Base-by-base conservation (phyloP, 1,284 basidiomycete species). In the Apiotrichum sp. region DNA sequence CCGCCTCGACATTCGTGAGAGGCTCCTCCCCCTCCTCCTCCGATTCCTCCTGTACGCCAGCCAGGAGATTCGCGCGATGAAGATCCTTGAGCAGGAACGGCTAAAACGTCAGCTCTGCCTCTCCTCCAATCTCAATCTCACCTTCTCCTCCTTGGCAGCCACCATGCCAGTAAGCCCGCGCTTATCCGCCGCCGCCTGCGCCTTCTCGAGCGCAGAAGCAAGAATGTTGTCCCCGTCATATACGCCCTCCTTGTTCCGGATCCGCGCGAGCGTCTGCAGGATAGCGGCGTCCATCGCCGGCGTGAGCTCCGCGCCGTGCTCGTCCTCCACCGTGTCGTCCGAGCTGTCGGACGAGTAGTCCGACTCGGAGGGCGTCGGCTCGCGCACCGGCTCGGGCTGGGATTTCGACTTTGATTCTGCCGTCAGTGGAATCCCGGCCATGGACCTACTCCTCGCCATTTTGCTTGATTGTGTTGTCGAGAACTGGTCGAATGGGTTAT, bases 241-340 rank as follows among this genome's bases (percentile, higher is more conserved):
- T 65, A 80, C 82, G 0, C 90, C 89, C 71, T 98, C 92, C 65
- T 84, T 88, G 55, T 82, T 81, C 68, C 85, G 84, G 59, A 98
- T 98, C 65, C 86, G 83, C 1, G 87, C 88, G 7, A 98, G 80
- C 0, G 93, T 98, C 49, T 91, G 82, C 43, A 98, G 80, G 66
- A 98, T 96, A 16, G 96, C 96, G 45, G 87, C 96, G 71, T 98
- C 95, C 47, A 98, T 83, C 0, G 88, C 86, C 2, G 93, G 92
- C 0, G 93, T 98, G 54, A 98, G 83, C 73, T 98, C 89, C 64
- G 92, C 91, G 11, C 93, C 96, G 58, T 96, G 89, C 70, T 95
- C 91, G 70, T 98, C 95, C 70, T 98, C 93, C 1, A 84, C 85
- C 68, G 89, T 88, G 48, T 85, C 86, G 42, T 73, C 71, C 29